Base-by-base conservation (phyloP, 352 stramenopile species). In the Pythium grandisporangium region DNA sequence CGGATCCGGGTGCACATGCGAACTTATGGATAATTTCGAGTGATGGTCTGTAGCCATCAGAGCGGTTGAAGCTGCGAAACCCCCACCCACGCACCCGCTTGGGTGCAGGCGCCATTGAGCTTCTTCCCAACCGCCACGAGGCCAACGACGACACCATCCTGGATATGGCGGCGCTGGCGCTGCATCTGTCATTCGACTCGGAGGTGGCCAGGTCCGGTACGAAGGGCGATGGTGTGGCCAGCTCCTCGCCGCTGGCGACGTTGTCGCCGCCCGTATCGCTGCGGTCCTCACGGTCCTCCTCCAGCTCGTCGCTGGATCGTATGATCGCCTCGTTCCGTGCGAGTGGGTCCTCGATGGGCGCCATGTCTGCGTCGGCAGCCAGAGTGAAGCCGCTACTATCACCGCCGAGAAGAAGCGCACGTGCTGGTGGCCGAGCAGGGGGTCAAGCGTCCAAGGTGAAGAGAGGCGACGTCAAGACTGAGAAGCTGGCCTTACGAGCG, bases 281-380 rank as follows among this genome's bases (percentile, higher is more conserved):
- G n/a, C n/a, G n/a, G n/a, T n/a, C n/a, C n/a, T n/a, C n/a, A n/a
- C n/a, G n/a, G n/a, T n/a, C 48, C 26, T 47, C 48, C 0, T 47
- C 49, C 16, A 26, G 42, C 23, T 47, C 51, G 19, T 80, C 69
- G 14, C 52, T 82, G 7, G 63, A 76, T 33, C 56, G 62, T 16
- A 53, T 82, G 26, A 76, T 82, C 44, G 62, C 54, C 12, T 55
- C 55, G 23, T 82, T 82, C 34, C 53, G 60, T 1, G 50, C 64
- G 17, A 76, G 63, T 26, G 48, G 63, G 8, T 51, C 54, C 5
- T 55, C 44, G 8, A 22, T 51, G 17, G 32, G 20, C 2, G 30
- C 25, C 23, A 34, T n/a, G 11, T 42, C 11, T 13, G 27, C 29
- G 14, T 14, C 27, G 25, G 19, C 30, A 4, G 14, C 8, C 22